phyloP scores from a whole-genome alignment of 2,329 filamentous ascomycete species.

The Pseudocercospora eumusae region DNA sequence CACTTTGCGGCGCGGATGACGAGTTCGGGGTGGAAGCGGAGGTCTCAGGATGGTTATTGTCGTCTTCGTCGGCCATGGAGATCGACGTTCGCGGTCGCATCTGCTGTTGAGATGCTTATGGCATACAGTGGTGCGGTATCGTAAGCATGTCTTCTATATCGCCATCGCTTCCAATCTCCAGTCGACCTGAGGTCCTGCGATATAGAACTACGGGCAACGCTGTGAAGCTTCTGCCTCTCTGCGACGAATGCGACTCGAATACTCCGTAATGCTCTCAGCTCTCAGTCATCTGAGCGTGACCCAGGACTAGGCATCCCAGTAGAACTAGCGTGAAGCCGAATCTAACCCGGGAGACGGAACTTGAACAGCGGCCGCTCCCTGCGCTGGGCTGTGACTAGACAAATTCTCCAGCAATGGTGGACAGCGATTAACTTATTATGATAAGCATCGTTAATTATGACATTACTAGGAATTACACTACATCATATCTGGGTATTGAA shows the following conservation, averaged over 20 bases:
- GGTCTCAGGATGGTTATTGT: constrained; percentile 28
- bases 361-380: neutral
- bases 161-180: neutral
- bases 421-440: neutral
- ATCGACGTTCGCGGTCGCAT: constrained; percentile 6
- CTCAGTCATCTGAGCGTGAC: constrained; percentile 5
- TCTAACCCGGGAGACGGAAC: neutral
- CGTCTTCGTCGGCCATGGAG: constrained; percentile 17
- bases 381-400: too few species aligned
- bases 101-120: neutral
- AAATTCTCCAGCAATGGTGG: neutral
- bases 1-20: constrained; percentile 19
- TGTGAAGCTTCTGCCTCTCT: constrained; percentile 5
- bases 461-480: neutral
- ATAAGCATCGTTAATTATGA: neutral
- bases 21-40: constrained; percentile 32
- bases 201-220: neutral
- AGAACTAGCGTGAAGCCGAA: neutral
- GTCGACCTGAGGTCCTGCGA: constrained; percentile 1
- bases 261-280: too few species aligned
- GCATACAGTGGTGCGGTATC: neutral
- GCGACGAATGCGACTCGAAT: constrained; percentile 8
- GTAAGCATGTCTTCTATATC: neutral
- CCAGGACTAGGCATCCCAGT: constrained; percentile 1
- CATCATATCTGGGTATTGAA: neutral